Evolutionary conservation across 2,329 filamentous ascomycete species (phyloP), one percentile per base, ranked within the genome.

Genomic region (Pseudogymnoascus sp.): DNA sequence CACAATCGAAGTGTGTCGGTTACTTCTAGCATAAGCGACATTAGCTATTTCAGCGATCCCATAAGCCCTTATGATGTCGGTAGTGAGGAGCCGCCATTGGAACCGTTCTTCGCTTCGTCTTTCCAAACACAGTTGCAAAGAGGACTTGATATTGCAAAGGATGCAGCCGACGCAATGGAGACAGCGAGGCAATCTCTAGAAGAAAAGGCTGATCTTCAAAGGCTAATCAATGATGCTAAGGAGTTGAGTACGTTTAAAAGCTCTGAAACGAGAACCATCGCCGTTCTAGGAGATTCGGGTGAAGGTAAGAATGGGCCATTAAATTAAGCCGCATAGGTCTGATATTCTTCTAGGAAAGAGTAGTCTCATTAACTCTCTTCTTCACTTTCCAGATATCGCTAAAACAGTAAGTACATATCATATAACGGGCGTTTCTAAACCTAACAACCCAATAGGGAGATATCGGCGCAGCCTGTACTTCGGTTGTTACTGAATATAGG

Each of bases 291-390:
- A 14, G 42, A 47, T 47, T 47, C 42, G 42, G 42, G 42, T 47
- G 42, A 47, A 47, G 42, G 42, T 26, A 14, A 47, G 42, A 14
- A 47, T 47, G 14, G 14, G 19, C 42, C 42, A 1, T 24, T 19
- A 26, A 24, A 24, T 21, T 16, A 35, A 31, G 37, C 7, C 13
- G 29, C 14, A 37, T 65, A n/a, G 8, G 19, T 26, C 61, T 68
- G 26, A 69, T 44, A 26, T 59, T 13, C 11, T 38, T 42, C 11
- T 31, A 71, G 72, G 72, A 50, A 71, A 69, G 66, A 75, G 74
- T 60, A 74, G 69, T 63, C 65, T 75, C 3, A 74, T 75, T 13
- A 76, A 75, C 61, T 73, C 73, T n/a, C 66, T 76, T 0, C 71
- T 76, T 2, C 70, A 75, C 56, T 68, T 70, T 6, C 70, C 72